Conservation (phyloP, 1,139 yeast genomes). For the Taphrina flavorubra region DNA sequence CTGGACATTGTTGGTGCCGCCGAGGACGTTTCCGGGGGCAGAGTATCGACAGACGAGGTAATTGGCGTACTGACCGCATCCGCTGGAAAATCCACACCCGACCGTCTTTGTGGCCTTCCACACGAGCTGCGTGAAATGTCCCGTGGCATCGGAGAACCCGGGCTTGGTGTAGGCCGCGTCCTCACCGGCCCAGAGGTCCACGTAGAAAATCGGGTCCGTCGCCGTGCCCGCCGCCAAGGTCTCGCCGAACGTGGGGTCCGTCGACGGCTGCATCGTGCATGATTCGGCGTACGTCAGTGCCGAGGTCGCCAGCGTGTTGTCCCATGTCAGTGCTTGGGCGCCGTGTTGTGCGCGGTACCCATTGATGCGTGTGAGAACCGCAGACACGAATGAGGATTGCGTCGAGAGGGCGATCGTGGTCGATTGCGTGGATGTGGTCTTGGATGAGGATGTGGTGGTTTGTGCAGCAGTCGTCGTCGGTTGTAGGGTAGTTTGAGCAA, state of each 20-base stretch:
- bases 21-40: slow-evolving; percentile 33
- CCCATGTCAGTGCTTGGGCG: slow-evolving; percentile 31
- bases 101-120: slow-evolving; percentile 68
- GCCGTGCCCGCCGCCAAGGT: slow-evolving; percentile 53
- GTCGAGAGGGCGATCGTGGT: slow-evolving; percentile 10
- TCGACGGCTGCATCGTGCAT: slow-evolving; percentile 26
- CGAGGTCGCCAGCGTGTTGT: slow-evolving; percentile 14
- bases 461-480: neutral
- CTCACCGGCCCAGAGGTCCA: slow-evolving; percentile 78
- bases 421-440: neutral
- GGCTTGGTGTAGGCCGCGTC: slow-evolving; percentile 58
- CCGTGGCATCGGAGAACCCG: slow-evolving; percentile 52
- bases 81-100: slow-evolving; percentile 52
- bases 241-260: slow-evolving; percentile 27
- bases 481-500: neutral
- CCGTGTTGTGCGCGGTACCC: slow-evolving; percentile 28
- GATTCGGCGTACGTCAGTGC: slow-evolving; percentile 30
- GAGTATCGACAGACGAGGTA: slow-evolving; percentile 37
- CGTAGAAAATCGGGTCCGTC: slow-evolving; percentile 58
- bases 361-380: slow-evolving; percentile 22
- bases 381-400: slow-evolving; percentile 27
- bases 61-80: slow-evolving; percentile 33
- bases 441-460: neutral
- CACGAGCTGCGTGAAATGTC: slow-evolving; percentile 75
- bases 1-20: slow-evolving; percentile 30